Conservation (phyloP, 345 rosid genomes). For the Acer yangbiense region DNA sequence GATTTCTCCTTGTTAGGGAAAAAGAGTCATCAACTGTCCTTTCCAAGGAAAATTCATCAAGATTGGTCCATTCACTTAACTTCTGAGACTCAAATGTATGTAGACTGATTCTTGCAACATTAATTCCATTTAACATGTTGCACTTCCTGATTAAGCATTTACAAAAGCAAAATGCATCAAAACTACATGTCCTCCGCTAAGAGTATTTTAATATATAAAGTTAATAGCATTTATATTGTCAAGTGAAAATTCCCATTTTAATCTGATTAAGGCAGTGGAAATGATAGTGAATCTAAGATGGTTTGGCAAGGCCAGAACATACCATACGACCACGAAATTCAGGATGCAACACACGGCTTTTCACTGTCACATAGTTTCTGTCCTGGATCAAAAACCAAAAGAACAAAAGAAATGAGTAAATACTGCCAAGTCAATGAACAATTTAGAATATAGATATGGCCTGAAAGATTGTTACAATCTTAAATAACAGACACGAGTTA, state of each 20-base stretch:
- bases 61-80: background rate
- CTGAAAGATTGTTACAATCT: no score
- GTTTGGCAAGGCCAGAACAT: conserved; percentile 25
- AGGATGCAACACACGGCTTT: conserved; percentile 68
- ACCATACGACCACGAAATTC: conserved; percentile 99
- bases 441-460: no score
- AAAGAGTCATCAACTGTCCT: background rate
- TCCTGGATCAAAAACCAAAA: conserved; percentile 51
- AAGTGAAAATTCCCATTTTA: background rate
- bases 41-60: background rate
- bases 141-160: background rate
- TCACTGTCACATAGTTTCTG: conserved; percentile 76
- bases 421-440: no score
- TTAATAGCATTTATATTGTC: background rate
- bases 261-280: background rate
- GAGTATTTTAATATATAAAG: background rate
- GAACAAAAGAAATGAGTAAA: conserved; percentile 11
- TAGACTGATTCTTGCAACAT: background rate
- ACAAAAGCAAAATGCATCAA: background rate
- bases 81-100: background rate
- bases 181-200: background rate
- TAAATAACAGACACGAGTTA: no score
- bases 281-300: background rate
- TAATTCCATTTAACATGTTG: background rate
- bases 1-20: background rate